Base-by-base conservation (phyloP, 345 rosid species). In the Aquilaria malaccensis region DNA sequence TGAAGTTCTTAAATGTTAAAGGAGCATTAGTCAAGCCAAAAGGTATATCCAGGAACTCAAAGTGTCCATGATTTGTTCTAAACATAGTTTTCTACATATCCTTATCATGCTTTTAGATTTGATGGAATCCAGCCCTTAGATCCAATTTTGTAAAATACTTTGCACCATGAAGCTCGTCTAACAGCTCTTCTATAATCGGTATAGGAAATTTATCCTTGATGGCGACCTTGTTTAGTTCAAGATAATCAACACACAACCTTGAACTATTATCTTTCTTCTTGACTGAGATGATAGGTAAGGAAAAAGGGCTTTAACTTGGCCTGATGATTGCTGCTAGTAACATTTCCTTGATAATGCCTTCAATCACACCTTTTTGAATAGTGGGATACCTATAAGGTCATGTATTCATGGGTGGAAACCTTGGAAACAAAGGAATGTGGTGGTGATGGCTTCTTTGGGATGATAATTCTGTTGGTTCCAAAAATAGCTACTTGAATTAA, bases 121-220 rank as follows among this genome's bases (percentile, higher is more conserved):
- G 4, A 11, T 56, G 59, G 10, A 29, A 56, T 1, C 52, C 52
- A 3, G 52, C 6, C 10, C 52, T 12, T 2, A 50, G 5, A 50
- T 50, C 52, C 2, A 56, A 2, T 7, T 56, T 56, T 3, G 59
- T 11, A 11, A 30, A 56, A 2, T 29, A 1, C 2, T 0, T 13
- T 1, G 59, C 41, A 0, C 30, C 43, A 30, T 56, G 30, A 1
- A 56, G 9, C 12, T 56, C 59, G 12, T 56, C 59, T 0, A 56
- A 7, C 45, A 56, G 10, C 10, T 30, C 59, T 31, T 56, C 59
- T 0, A 56, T 31, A 0, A 56, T 3, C 7, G 59, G 43, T 33
- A 56, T 56, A 31, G 59, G 59, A 56, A 56, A 56, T 22, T 31
- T 50, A 11, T 30, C 45, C 45, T 56, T 56, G 1, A 56, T 11